These are phyloP conservation scores for Aurifilum marmelostoma DNA, from an alignment of 2,329 filamentous ascomycete genomes.

Conservation along the genomic window DNA sequence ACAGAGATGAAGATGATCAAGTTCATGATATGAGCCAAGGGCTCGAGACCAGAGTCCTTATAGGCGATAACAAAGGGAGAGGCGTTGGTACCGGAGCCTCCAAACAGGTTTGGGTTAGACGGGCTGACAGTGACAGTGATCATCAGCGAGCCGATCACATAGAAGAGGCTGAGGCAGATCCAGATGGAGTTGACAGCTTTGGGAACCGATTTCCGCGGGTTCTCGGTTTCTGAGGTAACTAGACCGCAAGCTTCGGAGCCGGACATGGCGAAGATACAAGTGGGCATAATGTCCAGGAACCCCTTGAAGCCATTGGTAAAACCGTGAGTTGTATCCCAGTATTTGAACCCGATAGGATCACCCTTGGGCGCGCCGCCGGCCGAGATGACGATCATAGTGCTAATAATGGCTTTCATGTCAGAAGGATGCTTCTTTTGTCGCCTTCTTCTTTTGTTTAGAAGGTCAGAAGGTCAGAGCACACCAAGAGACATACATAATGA, in stretches of 20 bases:
- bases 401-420: not conserved
- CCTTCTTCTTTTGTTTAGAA: not conserved
- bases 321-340: constrained; percentile 45
- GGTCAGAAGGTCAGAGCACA: no score
- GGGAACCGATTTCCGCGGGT: constrained; percentile 47
- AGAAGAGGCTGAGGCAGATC: constrained; percentile 49
- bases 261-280: constrained; percentile 54
- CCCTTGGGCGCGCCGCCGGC: constrained; percentile 45
- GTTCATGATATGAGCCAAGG: constrained; percentile 52
- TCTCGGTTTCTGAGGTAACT: constrained; percentile 47
- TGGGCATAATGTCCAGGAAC: constrained; percentile 58
- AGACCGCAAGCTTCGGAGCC: constrained; percentile 48
- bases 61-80: constrained; percentile 52
- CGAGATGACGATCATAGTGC: constrained; percentile 45
- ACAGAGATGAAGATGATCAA: constrained; percentile 52
- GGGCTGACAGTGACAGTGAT: constrained; percentile 49
- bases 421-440: not conserved
- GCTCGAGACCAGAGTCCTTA: constrained; percentile 42
- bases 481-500: constrained; percentile 41
- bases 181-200: constrained; percentile 50
- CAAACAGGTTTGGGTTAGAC: constrained; percentile 44
- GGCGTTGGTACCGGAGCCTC: constrained; percentile 44
- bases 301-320: constrained; percentile 51
- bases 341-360: constrained; percentile 47
- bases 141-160: constrained; percentile 48